Base-by-base conservation (phyloP, 2,329 filamentous ascomycete species). In the Cladosporium cucumerinum region DNA sequence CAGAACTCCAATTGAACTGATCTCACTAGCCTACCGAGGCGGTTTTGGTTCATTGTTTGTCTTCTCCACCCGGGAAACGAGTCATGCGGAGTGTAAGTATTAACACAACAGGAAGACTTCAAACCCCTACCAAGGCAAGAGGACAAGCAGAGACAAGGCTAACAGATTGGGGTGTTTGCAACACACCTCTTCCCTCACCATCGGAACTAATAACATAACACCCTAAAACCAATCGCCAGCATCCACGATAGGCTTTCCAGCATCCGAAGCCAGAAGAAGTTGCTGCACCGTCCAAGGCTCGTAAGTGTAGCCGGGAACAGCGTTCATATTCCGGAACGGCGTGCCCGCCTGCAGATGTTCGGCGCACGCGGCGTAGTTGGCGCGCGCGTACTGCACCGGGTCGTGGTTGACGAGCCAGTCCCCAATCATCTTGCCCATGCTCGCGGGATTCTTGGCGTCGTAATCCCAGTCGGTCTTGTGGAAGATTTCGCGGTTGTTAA, bases 391-490 rank as follows among this genome's bases (percentile, higher is more conserved):
- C 46, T 49, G n/a, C 46, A 25, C 46, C 46, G 46, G 46, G 23
- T 49, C 46, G 46, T 49, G 46, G 10, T 49, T 21, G n/a, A 16
- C 12, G 1, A 49, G n/a, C 46, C 46, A 49, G 57, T 71, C 69
- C 67, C 84, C 81, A 36, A 82, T 75, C 5, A 79, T 74, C 61
- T 84, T 69, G 54, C 80, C 75, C 64, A 85, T 81, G 49, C 77
- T 80, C 64, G 78, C 73, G 1, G 80, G 81, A 57, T 81, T 72
- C 64, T 78, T 74, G 70, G 77, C 78, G 25, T 81, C 82, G 39
- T 77, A 77, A 46, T 76, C 76, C 77, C 80, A 84, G 70, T 82
- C 79, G 4, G 81, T 82, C 70, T 81, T 82, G 73, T 84, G 82
- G 82, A 82, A 84, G 74, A 81, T 80, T 63, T 67, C 46, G 46